Evolutionary conservation across 805 yeast genomes (phyloP).

Genomic region (Saccharomycopsis synnaedendra): DNA sequence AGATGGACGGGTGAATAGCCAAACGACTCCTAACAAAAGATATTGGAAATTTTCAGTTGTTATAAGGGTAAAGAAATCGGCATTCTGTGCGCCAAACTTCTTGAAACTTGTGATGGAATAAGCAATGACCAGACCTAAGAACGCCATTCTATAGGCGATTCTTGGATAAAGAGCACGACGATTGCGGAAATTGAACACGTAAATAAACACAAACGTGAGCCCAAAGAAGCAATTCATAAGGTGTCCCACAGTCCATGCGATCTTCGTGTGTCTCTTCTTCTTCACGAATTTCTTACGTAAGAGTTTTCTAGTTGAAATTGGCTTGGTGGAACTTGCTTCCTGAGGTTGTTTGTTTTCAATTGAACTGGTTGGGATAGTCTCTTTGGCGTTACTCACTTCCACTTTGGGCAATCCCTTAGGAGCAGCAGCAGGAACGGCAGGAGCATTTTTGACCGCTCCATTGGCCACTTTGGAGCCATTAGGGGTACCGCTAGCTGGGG

Average conservation of each 20-base stretch:
- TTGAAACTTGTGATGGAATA: slow-evolving; percentile 43
- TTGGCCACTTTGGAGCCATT: too few species aligned
- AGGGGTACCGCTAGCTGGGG: too few species aligned
- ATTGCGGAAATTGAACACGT: slow-evolving; percentile 19
- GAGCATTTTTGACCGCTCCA: too few species aligned
- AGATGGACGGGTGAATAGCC: slow-evolving; percentile 57
- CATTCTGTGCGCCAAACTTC: slow-evolving; percentile 40
- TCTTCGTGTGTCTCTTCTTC: slow-evolving; percentile 31
- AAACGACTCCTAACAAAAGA: slow-evolving; percentile 38
- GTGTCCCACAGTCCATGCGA: slow-evolving; percentile 52
- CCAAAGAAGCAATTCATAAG: slow-evolving; percentile 34
- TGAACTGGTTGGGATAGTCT: too few species aligned
- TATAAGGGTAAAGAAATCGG: slow-evolving; percentile 54
- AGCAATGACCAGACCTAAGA: slow-evolving; percentile 45
- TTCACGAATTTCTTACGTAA: slow-evolving; percentile 25
- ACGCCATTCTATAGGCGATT: slow-evolving; percentile 41
- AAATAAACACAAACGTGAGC: slow-evolving; percentile 23
- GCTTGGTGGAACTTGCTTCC: too few species aligned
- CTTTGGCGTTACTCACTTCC: too few species aligned
- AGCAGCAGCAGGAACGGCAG: too few species aligned
- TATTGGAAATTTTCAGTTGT: slow-evolving; percentile 73
- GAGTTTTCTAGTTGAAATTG: slow-evolving; percentile 12
- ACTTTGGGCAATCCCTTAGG: too few species aligned
- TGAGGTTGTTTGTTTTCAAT: too few species aligned
- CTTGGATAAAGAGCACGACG: slow-evolving; percentile 32